These are phyloP conservation scores for Pseudocercospora vitis DNA, from an alignment of 2,329 filamentous ascomycete genomes.

Conservation along the genomic window DNA sequence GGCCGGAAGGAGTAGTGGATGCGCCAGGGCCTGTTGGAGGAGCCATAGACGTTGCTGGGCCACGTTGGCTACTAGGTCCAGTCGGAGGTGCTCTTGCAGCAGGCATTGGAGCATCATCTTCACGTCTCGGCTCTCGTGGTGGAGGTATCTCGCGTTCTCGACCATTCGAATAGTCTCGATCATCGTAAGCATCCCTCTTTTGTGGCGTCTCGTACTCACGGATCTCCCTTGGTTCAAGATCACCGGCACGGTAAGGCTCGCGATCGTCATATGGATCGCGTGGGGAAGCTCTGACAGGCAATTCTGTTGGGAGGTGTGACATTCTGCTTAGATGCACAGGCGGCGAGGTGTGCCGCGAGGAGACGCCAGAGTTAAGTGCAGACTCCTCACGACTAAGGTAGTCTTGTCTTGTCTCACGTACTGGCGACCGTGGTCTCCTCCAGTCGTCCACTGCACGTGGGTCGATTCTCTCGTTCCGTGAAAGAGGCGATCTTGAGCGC, in stretches of 20 bases:
- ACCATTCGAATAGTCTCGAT: conserved; percentile 26
- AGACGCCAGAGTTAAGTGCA: conserved; percentile 55
- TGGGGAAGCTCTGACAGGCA: conserved; percentile 26
- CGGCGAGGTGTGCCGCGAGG: conserved; percentile 63
- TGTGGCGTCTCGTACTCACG: conserved; percentile 6
- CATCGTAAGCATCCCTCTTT: conserved; percentile 28
- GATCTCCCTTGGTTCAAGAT: conserved; percentile 26
- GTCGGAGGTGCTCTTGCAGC: conserved; percentile 31
- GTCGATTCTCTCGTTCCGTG: conserved; percentile 52
- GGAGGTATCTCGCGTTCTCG: conserved; percentile 28
- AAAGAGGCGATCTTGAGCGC: conserved; percentile 56
- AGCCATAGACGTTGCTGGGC: conserved; percentile 24
- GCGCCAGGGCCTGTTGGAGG: conserved; percentile 37
- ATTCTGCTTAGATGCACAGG: conserved; percentile 56
- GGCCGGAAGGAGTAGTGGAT: conserved; percentile 37
- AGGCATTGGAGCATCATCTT: conserved; percentile 28
- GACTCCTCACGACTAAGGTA: conserved; percentile 50
- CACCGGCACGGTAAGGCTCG: conserved; percentile 33
- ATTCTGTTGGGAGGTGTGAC: conserved; percentile 37
- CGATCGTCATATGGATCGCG: conserved; percentile 31
- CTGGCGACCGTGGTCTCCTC: conserved; percentile 56
- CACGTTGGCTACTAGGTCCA: conserved; percentile 30
- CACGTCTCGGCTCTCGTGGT: conserved; percentile 33
- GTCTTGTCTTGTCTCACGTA: conserved; percentile 35
- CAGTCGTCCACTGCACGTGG: conserved; percentile 50